Conservation (phyloP, 805 yeast species). For the Cyberlindnera petersonii region DNA sequence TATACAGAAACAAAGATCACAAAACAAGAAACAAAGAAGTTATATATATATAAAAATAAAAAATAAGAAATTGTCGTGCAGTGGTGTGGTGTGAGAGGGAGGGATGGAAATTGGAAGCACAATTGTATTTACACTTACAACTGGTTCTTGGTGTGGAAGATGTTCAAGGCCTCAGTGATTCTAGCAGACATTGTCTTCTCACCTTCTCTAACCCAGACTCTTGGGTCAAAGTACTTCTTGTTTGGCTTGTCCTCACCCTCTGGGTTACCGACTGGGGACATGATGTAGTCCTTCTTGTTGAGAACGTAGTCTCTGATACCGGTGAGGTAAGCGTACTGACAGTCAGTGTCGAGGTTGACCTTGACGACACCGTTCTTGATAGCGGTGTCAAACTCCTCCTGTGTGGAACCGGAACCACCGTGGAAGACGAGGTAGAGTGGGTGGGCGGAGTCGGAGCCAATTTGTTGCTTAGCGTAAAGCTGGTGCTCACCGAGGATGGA, state of each 20-base stretch:
- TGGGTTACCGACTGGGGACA: constrained; percentile 95
- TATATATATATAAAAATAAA: neutral
- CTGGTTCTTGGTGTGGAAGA: constrained; percentile 78
- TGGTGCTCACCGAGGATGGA: constrained; percentile 95
- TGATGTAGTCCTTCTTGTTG: constrained; percentile 91
- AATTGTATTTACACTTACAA: constrained; percentile 34
- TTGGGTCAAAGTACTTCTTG: constrained; percentile 99
- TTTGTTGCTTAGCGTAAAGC: constrained; percentile 71
- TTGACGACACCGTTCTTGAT: constrained; percentile 94
- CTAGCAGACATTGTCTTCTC: constrained; percentile 95
- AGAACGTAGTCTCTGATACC: constrained; percentile 98
- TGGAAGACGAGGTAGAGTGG: constrained; percentile 98
- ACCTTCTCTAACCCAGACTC: constrained; percentile 99
- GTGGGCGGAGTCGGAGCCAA: constrained; percentile 45
- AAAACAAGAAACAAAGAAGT: neutral
- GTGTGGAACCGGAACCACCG: constrained; percentile 99
- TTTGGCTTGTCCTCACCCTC: constrained; percentile 98
- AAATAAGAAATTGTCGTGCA: neutral
- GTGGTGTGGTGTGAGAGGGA: no score
- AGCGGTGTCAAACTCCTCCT: constrained; percentile 86
- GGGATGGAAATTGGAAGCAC: neutral
- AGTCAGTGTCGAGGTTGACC: constrained; percentile 98
- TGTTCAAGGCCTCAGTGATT: constrained; percentile 74
- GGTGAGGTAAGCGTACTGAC: constrained; percentile 93
- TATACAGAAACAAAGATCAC: no score